Base-by-base conservation (phyloP, 768 basidiomycete genomes). In the Lactifluus piperatus region DNA sequence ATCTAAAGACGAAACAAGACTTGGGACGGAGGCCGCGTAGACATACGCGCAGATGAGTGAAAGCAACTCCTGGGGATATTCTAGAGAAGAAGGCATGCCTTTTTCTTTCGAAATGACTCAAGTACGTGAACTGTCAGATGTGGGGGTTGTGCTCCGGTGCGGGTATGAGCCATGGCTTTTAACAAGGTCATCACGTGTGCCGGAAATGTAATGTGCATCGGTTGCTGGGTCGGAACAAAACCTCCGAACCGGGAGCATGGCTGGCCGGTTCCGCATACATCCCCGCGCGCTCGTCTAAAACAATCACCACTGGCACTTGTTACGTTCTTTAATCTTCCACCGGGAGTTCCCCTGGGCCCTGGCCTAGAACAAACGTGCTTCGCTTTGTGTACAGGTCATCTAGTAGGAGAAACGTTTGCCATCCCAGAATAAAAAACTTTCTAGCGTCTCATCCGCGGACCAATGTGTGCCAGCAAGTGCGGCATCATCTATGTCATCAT, bases 11-110 rank as follows among this genome's bases (percentile, higher is more conserved):
- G 80, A 75, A 4, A 66, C 56, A 20, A 74, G 65, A 8, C 84
- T 76, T 10, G 83, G 82, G 4, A 85, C 71, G 60, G 84, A 81
- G 29, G 83, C 74, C 6, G 80, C 77, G 67, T 84, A 90, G 36
- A 93, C 74, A 56, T 86, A 78, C 0, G 84, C 81, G 64, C 88
- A 91, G 60, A 94, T 84, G 30, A 82, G 73, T 58, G 81, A 81
- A 56, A 89, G 78, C 16, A 93, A 71, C 66, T 92, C 90, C 8
- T 83, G 76, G 7, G 89, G 90, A 69, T 79, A 89, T 61, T 79
- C 76, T 37, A 67, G 55, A 43, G 74, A 69, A 47, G 67, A 57
- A 24, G 67, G 66, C 24, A 60, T 50, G 8, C 1, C 11, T n/a
- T 47, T 44, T 46, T 24, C 18, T 22, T 34, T 9, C 5, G 27